Conservation (phyloP, 495 filamentous ascomycete genomes). For the Penicillium malachiteum region DNA sequence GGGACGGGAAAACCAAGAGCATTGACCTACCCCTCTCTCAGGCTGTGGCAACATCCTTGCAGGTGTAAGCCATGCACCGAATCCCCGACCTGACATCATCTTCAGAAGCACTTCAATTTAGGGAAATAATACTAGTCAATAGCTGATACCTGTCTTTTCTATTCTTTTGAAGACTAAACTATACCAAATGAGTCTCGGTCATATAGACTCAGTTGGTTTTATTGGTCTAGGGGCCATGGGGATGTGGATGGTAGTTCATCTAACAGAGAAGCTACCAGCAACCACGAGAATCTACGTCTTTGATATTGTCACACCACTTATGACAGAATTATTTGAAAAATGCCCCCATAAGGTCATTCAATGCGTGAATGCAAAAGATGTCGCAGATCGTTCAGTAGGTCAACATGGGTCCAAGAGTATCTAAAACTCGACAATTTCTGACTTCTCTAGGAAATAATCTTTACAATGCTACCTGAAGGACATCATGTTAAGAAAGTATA, state of each 20-base stretch:
- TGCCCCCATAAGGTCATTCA: conserved; percentile 24
- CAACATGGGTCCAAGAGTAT: neutral
- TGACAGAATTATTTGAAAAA: conserved; percentile 33
- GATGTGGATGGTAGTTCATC: conserved; percentile 40
- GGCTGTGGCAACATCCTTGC: too few relatives aligned
- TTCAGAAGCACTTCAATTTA: too few relatives aligned
- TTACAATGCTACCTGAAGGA: conserved; percentile 68
- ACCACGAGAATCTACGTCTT: conserved; percentile 35
- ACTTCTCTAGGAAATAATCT: conserved; percentile 53
- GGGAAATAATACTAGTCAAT: too few relatives aligned
- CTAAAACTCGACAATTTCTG: neutral
- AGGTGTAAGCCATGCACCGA: too few relatives aligned
- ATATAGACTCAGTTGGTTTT: conserved; percentile 33
- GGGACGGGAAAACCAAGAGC: too few relatives aligned
- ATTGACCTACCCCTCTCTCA: too few relatives aligned
- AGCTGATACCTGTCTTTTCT: too few relatives aligned
- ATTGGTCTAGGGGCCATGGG: conserved; percentile 53
- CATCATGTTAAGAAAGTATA: conserved; percentile 61
- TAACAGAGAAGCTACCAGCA: conserved; percentile 36
- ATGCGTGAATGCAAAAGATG: conserved; percentile 33
- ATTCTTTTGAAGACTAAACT: too few relatives aligned
- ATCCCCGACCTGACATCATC: too few relatives aligned
- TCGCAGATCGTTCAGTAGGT: conserved; percentile 43
- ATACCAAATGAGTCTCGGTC: neutral
- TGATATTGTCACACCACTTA: conserved; percentile 32